Conservation (phyloP, 2,329 filamentous ascomycete species). For the Trichoderma sp. region DNA sequence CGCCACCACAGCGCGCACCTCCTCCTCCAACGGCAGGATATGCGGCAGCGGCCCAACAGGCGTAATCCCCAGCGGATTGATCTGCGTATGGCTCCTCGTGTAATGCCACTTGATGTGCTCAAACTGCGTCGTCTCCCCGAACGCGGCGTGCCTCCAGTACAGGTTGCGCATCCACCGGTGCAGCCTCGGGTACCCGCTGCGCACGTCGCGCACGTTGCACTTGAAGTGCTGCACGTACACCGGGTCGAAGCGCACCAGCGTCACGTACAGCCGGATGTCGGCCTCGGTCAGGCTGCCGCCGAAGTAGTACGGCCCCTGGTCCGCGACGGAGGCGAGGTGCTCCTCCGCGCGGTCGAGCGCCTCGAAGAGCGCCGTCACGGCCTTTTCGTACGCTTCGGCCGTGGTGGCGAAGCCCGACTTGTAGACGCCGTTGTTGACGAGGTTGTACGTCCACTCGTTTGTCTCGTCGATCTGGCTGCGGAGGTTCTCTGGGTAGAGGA, state of each 20-base stretch:
- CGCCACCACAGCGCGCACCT: conserved; percentile 63
- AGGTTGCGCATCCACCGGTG: conserved; percentile 80
- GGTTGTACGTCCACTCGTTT: conserved; percentile 79
- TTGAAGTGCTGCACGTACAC: conserved; percentile 89
- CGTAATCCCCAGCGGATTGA: conserved; percentile 73
- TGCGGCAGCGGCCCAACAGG: conserved; percentile 83
- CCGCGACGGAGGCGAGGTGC: conserved; percentile 55
- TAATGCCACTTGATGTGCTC: conserved; percentile 89
- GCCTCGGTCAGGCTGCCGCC: conserved; percentile 77
- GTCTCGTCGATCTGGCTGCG: conserved; percentile 70
- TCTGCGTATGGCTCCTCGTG: conserved; percentile 63
- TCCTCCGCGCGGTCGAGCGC: conserved; percentile 76
- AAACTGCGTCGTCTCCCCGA: conserved; percentile 82
- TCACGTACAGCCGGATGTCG: conserved; percentile 74
- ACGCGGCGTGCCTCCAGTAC: conserved; percentile 82
- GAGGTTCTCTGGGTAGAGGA: conserved; percentile 69
- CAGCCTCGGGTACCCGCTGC: conserved; percentile 77
- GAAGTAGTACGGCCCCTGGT: conserved; percentile 70
- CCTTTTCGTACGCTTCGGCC: conserved; percentile 76
- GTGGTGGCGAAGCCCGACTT: conserved; percentile 82
- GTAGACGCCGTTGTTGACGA: conserved; percentile 72
- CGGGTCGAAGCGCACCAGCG: conserved; percentile 72
- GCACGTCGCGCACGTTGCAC: conserved; percentile 83
- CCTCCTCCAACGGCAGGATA: conserved; percentile 75
- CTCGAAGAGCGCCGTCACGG: conserved; percentile 70